These are phyloP conservation scores for Carex arenaria DNA, from an alignment of 202 grass and related monocot species.

Conservation along the genomic window DNA sequence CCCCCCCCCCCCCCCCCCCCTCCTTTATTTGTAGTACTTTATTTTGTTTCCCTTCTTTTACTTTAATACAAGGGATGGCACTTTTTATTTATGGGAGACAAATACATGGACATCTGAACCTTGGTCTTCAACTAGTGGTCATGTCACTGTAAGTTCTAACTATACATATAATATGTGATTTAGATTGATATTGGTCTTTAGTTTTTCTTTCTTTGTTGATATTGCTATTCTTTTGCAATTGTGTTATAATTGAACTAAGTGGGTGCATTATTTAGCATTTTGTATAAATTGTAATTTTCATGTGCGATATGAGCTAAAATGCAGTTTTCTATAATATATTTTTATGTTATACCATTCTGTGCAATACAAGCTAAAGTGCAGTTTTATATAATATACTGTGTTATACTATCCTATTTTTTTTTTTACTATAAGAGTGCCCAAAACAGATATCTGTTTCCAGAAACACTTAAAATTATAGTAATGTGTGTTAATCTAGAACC, in stretches of 20 bases:
- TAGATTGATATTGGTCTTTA: not conserved
- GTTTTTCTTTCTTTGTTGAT: constrained; percentile 8
- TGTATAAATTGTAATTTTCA: not conserved
- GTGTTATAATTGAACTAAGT: not conserved
- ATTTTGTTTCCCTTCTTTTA: constrained; percentile 9
- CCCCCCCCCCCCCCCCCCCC: too few species aligned
- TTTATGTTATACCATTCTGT: not conserved
- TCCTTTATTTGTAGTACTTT: constrained; percentile 10
- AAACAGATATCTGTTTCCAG: not conserved
- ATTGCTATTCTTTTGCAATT: not conserved
- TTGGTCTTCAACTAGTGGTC: constrained; percentile 86
- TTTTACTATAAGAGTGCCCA: not conserved
- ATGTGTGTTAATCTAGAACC: not conserved
- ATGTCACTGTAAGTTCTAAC: constrained; percentile 59
- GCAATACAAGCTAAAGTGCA: not conserved
- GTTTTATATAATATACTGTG: not conserved
- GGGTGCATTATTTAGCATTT: not conserved
- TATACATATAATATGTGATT: constrained; percentile 11
- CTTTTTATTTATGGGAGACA: constrained; percentile 92
- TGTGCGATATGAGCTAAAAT: not conserved
- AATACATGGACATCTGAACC: constrained; percentile 90
- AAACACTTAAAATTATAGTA: not conserved
- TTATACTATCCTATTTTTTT: not conserved
- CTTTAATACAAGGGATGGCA: constrained; percentile 73
- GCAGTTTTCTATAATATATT: not conserved